A percentile compares a stretch with the other conserved stretches of the same genome.
phyloP scores from a whole-genome alignment of 768 basidiomycete genomes.

The Mycena filopes region DNA sequence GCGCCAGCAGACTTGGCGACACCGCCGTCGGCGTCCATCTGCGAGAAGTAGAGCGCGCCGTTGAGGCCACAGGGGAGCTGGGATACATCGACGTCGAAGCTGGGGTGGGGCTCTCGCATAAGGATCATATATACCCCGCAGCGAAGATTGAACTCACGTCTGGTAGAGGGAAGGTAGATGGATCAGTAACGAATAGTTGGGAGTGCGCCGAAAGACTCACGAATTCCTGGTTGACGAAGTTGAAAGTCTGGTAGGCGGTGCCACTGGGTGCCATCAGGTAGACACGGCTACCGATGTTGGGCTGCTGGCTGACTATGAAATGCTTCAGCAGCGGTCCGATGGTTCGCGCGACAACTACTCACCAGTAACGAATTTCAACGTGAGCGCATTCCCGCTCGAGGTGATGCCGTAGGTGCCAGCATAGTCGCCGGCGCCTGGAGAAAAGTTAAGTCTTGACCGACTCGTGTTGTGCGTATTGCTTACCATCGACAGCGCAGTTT shows the following conservation, averaged over 20 bases:
- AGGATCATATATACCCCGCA: too few species aligned
- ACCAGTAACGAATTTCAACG: conserved; percentile 57
- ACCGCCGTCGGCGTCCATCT: conserved; percentile 71
- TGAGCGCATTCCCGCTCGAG: conserved; percentile 55
- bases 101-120: too few species aligned
- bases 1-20: conserved; percentile 32
- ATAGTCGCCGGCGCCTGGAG: conserved; percentile 51
- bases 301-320: too few species aligned
- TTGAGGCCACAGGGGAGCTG: conserved; percentile 67
- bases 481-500: conserved; percentile 52
- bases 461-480: neutral
- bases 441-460: conserved; percentile 3
- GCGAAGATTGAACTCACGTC: too few species aligned
- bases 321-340: too few species aligned
- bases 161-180: too few species aligned
- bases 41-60: conserved; percentile 67
- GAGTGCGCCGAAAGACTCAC: too few species aligned
- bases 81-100: conserved; percentile 70
- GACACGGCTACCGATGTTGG: conserved; percentile 51
- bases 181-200: too few species aligned
- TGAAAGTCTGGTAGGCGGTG: conserved; percentile 59
- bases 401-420: conserved; percentile 62
- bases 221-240: conserved; percentile 66
- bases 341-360: too few species aligned
- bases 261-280: conserved; percentile 61